Evolutionary conservation across 2,329 filamentous ascomycete genomes (phyloP), one percentile per base, ranked within the genome.

Genomic region (Boeremia exigua): DNA sequence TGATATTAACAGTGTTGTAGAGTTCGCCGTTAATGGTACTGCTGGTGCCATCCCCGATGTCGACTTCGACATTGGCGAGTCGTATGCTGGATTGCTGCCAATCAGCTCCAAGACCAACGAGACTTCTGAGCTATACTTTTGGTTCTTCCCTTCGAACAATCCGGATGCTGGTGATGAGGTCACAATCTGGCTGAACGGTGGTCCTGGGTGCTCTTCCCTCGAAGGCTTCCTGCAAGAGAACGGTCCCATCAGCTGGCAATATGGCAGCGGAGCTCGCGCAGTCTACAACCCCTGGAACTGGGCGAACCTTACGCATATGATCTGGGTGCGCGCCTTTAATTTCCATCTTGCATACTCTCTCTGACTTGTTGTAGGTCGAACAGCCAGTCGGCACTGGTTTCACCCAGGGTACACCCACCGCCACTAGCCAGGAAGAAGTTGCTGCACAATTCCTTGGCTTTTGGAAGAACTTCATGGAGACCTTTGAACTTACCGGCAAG

Each of bases 301-400:
- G 19, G 2, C 19, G 3, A 23, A 23, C 5, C 5, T 23, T 2
- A 23, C 19, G 3, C 19, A 23, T 23, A 23, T 23, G 19, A 23
- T 23, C 19, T 23, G 19, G 19, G 19, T 23, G 19, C 2, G 19
- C 19, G n/a, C 19, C 2, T 23, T 3, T 23, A 23, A 23, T 3
- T 23, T 23, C 3, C 19, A 23, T 23, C 19, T 23, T 5, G 5
- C 19, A 23, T 23, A 23, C 19, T 46, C 75, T 94, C 32, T 90
- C 89, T 48, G 92, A 93, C 72, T 84, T 93, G 66, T 78, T 95
- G 42, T 95, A 87, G 84, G 81, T 90, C 8, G 89, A 91, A 65
- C 88, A 90, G 69, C 87, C 86, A 1, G 79, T 84, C 11, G 82
- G 82, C 28, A 89, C 88, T 0, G 90, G 90, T 12, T 93, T 90